A percentile compares a stretch with the other conserved stretches of the same genome.
These are phyloP conservation scores for Tulasnella sp. DNA, from an alignment of 768 basidiomycete species.

Conservation along the genomic window DNA sequence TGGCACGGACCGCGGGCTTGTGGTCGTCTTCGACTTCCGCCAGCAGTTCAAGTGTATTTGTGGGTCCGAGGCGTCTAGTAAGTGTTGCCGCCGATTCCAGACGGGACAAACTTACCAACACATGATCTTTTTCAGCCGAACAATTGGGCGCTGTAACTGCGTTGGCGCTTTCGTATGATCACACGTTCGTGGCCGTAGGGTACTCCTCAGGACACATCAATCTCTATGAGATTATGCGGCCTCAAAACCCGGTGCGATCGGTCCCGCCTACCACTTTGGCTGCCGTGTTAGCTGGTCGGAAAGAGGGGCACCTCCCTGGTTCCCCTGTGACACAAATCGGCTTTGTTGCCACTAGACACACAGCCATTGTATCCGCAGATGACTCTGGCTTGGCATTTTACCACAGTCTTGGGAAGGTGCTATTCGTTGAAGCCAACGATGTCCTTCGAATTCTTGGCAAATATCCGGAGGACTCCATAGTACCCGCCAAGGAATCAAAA, in stretches of 20 bases:
- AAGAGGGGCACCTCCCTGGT: slow-evolving; percentile 78
- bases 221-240: slow-evolving; percentile 71
- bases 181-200: slow-evolving; percentile 85
- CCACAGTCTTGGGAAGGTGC: slow-evolving; percentile 85
- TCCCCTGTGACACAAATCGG: slow-evolving; percentile 72
- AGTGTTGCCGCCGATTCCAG: not conserved
- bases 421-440: slow-evolving; percentile 93
- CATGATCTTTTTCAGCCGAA: slow-evolving; percentile 39
- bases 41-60: slow-evolving; percentile 77
- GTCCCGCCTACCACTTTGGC: slow-evolving; percentile 61
- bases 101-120: slow-evolving; percentile 4
- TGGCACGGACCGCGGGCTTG: slow-evolving; percentile 71
- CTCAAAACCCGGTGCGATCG: slow-evolving; percentile 57
- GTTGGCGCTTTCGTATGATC: slow-evolving; percentile 83
- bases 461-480: slow-evolving; percentile 49
- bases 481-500: slow-evolving; percentile 12
- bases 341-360: slow-evolving; percentile 87
- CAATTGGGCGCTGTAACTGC: slow-evolving; percentile 74
- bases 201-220: slow-evolving; percentile 79
- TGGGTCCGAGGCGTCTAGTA: slow-evolving; percentile 61
- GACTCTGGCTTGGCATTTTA: slow-evolving; percentile 89
- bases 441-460: slow-evolving; percentile 88
- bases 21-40: slow-evolving; percentile 83
- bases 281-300: slow-evolving; percentile 63
- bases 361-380: slow-evolving; percentile 85